Conservation (phyloP, 495 filamentous ascomycete species). For the Penicillium cosmopolitanum region DNA sequence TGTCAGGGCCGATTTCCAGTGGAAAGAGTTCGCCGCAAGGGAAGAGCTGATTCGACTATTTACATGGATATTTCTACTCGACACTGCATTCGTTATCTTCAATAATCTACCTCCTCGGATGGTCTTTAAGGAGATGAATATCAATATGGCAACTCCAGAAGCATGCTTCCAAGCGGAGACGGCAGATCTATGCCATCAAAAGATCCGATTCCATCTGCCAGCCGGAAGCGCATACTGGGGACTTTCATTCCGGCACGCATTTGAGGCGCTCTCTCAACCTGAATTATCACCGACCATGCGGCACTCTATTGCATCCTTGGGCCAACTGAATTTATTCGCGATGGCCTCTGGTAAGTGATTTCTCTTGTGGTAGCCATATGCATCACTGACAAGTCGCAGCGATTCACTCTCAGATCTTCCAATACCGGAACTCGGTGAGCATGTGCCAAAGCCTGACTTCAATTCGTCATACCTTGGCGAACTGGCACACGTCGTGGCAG, state of each 20-base stretch:
- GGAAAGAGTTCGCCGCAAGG: conserved; percentile 25
- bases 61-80: conserved; percentile 32
- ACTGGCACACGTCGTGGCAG: conserved; percentile 27
- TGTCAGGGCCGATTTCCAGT: conserved; percentile 26
- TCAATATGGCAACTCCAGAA: conserved; percentile 32
- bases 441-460: conserved; percentile 16
- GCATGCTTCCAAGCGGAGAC: conserved; percentile 36
- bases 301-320: conserved; percentile 14
- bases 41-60: conserved; percentile 29
- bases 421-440: conserved; percentile 27
- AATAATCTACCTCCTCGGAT: conserved; percentile 38
- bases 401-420: conserved; percentile 29
- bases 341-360: conserved; percentile 18
- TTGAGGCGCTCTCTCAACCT: conserved; percentile 16
- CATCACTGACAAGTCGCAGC: conserved; percentile 6
- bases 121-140: conserved; percentile 36
- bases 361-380: neutral
- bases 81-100: conserved; percentile 34
- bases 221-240: conserved; percentile 19
- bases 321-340: conserved; percentile 27
- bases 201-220: conserved; percentile 13
- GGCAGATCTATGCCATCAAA: conserved; percentile 23
- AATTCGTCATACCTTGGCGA: conserved; percentile 17
- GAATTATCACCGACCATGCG: neutral
- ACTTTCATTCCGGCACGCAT: conserved; percentile 20